Evolutionary conservation across 345 rosid species (phyloP), one percentile per base, ranked within the genome.

Genomic region (Anastatica hierochuntica): DNA sequence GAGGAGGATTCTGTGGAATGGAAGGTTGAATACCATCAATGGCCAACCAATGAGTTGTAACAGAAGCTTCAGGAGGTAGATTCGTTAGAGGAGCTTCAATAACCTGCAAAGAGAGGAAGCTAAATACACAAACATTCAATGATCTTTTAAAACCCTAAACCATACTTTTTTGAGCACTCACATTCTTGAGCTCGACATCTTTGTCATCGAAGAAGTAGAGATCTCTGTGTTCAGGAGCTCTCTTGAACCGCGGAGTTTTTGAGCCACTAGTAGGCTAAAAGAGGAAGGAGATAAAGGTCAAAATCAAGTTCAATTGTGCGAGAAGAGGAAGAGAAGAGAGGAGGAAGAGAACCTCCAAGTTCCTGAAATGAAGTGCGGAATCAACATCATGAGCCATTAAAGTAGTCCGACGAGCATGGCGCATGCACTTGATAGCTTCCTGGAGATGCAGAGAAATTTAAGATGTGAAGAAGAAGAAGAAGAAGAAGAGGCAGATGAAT

Each of bases 401-500:
- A 51, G 66, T 64, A 27, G 77, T 85, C 52, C 97, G 72, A 49
- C 81, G 77, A 4, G 84, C 72, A 70, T 89, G 97, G 49, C 85
- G 95, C 97, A 85, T 89, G 63, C 94, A 85, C 64, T 85, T 89
- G 57, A 89, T 72, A 7, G 97, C 85, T 60, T 85, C 97, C 97
- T 88, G 75, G 35, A 70, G 43, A 62, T 17, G 40, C 33, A n/a
- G 45, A 62, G 21, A 7, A 38, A 34, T 51, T 17, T 18, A 21
- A 1, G 14, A 21, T 17, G 27, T 11, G 10, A 5, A 42, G 30
- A 63, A 20, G 23, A 53, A n/a, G n/a, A n/a, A 14, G 7, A 14
- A 8, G 49, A 18, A 11, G 61, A 55, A 12, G 24, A 42, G 0
- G 14, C 3, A 18, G 4, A n/a, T n/a, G n/a, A n/a, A n/a, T n/a